Evolutionary conservation across 805 yeast species (phyloP), one percentile per base, ranked within the genome.

Genomic region (Starmerella sp.): DNA sequence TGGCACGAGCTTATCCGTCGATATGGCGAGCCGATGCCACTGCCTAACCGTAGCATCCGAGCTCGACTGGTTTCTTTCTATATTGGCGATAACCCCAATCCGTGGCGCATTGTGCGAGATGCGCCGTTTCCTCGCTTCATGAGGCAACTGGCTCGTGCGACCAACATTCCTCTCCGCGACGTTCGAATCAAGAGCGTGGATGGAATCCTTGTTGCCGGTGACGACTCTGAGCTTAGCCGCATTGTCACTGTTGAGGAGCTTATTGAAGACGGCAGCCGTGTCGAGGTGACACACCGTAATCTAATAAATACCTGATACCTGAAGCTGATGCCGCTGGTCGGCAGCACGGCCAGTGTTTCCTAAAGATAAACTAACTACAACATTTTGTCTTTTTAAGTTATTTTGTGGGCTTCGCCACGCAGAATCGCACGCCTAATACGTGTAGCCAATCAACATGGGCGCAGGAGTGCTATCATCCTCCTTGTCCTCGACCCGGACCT

Each of bases 401-500:
- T 9, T 17, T 39, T 39, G 6, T 15, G 2, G 43, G 5, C 13
- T 39, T 36, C 2, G 13, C 14, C 7, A 36, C 11, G 3, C 13
- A 39, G n/a, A 10, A 17, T 17, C 29, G 1, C 11, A 37, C 10
- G 36, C 15, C 31, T 17, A 63, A 48, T 64, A 64, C 8, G 60
- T 63, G 58, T 63, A 64, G 48, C 66, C 66, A 39, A 91, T 77
- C 81, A 90, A 75, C 67, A 90, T 77, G 11, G 72, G 67, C 57
- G 89, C 84, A 65, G 82, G 84, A 9, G 83, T 83, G 47, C 75
- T 78, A 41, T 74, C 78, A 51, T 76, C 79, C 8, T 71, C 75
- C 14, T 67, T 63, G n/a, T 63, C 62, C 35, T 62, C 68, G 55
- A 71, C 73, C 55, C 80, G 76, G 48, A 78, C 80, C 71, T 93